phyloP scores from a whole-genome alignment of 2,329 filamentous ascomycete species.

The Xylaria sp. region DNA sequence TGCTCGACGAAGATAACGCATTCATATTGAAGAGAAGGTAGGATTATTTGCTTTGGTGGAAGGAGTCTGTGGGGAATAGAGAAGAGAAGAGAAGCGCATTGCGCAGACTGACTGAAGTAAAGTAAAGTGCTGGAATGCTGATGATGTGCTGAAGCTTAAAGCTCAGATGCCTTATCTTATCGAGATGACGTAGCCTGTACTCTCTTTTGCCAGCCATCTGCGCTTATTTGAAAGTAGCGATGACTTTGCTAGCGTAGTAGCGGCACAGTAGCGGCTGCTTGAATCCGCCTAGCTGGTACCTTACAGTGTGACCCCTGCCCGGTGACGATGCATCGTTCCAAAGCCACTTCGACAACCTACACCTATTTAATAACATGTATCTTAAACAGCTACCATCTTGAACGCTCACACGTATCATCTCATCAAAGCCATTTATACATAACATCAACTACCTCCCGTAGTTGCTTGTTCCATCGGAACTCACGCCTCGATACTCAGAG shows the following conservation, averaged over 20 bases:
- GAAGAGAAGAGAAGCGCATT: background rate
- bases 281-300: constrained; percentile 4
- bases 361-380: constrained; percentile 1
- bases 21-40: constrained; percentile 21
- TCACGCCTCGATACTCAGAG: background rate
- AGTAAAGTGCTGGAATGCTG: background rate
- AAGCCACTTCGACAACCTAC: constrained; percentile 21
- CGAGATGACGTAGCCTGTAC: constrained; percentile 38
- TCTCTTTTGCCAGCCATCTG: background rate
- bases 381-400: constrained; percentile 10
- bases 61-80: constrained; percentile 3
- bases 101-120: background rate
- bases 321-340: constrained; percentile 41
- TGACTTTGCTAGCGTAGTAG: constrained; percentile 37
- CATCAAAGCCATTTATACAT: constrained; percentile 16
- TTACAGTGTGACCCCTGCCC: constrained; percentile 33
- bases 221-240: constrained; percentile 33
- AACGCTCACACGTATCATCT: constrained; percentile 17
- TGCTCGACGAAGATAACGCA: constrained; percentile 15
- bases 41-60: constrained; percentile 6
- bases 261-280: constrained; percentile 9
- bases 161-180: constrained; percentile 47
- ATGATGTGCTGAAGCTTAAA: constrained; percentile 18
- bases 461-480: background rate
- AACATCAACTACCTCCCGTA: background rate